phyloP scores from a whole-genome alignment of 1,139 yeast species.

The Torulaspora globosa region DNA sequence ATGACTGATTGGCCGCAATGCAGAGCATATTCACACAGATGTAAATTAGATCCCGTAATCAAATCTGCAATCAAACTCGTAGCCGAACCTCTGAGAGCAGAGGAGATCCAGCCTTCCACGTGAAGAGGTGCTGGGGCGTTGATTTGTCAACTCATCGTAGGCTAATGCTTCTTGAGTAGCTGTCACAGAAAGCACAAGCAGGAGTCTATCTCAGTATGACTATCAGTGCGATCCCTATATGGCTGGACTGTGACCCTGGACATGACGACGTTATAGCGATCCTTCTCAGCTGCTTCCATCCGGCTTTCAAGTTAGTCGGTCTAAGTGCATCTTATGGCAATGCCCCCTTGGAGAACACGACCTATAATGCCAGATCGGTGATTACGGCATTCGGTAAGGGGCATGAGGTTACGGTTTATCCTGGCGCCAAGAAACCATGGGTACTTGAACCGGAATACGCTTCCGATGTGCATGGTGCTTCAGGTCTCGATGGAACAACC shows the following conservation, averaged over 20 bases:
- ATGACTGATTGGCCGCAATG: not conserved
- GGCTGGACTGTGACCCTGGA: constrained; percentile 96
- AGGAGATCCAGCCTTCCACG: not conserved
- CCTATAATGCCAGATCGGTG: constrained; percentile 64
- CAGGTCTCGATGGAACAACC: constrained; percentile 72
- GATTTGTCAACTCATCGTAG: too few species aligned
- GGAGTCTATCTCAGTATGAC: constrained; percentile 18
- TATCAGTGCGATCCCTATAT: constrained; percentile 48
- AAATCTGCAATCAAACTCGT: not conserved
- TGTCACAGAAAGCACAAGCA: not conserved
- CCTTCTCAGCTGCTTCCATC: constrained; percentile 56
- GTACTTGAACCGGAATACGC: constrained; percentile 46
- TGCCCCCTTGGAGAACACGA: constrained; percentile 62
- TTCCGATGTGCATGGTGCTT: constrained; percentile 63
- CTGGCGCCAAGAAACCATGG: constrained; percentile 62
- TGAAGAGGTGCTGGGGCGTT: not conserved
- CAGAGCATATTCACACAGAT: constrained; percentile 1
- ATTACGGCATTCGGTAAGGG: constrained; percentile 53
- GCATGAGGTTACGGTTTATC: constrained; percentile 55
- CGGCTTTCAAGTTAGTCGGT: constrained; percentile 59
- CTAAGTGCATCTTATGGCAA: constrained; percentile 83
- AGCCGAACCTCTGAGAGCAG: not conserved
- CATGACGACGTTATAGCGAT: constrained; percentile 86
- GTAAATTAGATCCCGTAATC: constrained; percentile 3
- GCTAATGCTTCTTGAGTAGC: not conserved